Percentiles rank a stretch among this genome's conserved stretches.
These are phyloP conservation scores for Acephala macrosclerotiorum DNA, from an alignment of 2,329 filamentous ascomycete genomes.

Conservation along the genomic window DNA sequence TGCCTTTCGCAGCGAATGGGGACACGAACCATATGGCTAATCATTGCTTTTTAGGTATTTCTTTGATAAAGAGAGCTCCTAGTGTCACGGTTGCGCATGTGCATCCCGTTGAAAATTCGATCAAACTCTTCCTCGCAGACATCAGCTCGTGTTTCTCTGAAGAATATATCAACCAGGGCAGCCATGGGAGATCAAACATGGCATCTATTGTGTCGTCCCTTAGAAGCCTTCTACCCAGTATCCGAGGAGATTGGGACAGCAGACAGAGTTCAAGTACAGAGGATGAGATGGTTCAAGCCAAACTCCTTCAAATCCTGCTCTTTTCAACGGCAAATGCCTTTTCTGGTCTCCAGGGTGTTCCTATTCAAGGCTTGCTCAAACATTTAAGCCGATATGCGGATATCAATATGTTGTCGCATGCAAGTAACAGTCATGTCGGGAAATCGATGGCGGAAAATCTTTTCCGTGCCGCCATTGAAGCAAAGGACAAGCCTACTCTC, in stretches of 20 bases:
- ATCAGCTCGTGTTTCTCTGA: not conserved
- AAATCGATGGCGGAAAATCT: slow-evolving; percentile 16
- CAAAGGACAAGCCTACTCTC: slow-evolving; percentile 12
- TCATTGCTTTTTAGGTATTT: not conserved
- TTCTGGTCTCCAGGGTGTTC: not conserved
- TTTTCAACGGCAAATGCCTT: not conserved
- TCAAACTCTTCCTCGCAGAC: not conserved
- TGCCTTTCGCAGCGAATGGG: not conserved
- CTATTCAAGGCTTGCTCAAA: not conserved
- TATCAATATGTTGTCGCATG: not conserved
- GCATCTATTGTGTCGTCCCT: not conserved
- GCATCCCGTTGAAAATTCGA: not conserved
- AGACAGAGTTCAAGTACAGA: not conserved
- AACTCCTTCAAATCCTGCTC: not conserved
- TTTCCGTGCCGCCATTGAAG: slow-evolving; percentile 23
- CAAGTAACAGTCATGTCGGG: not conserved
- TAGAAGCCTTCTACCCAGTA: not conserved
- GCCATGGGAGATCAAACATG: not conserved
- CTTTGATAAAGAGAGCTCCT: not conserved
- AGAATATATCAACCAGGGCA: not conserved
- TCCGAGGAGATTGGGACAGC: not conserved
- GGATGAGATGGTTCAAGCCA: not conserved
- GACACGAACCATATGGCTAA: no score
- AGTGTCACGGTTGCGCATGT: not conserved
- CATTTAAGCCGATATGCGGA: not conserved